These are phyloP conservation scores for Choiromyces venosus DNA, from an alignment of 495 filamentous ascomycete genomes.

Conservation along the genomic window DNA sequence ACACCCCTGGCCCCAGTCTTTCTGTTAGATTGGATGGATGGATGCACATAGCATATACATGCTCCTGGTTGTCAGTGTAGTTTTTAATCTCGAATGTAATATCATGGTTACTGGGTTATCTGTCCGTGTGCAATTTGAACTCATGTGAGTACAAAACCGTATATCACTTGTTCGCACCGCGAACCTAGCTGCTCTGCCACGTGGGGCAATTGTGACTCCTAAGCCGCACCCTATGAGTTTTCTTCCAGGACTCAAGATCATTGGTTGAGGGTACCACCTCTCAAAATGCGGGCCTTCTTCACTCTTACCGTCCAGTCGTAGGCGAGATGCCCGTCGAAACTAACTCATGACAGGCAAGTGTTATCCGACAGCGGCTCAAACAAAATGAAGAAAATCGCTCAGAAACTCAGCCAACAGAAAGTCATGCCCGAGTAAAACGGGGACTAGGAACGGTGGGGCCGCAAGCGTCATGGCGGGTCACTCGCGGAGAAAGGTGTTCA, in stretches of 20 bases:
- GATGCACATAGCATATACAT: background rate
- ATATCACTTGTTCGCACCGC: background rate
- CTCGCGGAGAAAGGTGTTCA: background rate
- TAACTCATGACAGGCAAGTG: background rate
- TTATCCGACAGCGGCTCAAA: background rate
- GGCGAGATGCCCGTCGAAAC: background rate
- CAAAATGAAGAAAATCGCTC: background rate
- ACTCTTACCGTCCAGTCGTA: background rate
- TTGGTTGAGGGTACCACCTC: background rate
- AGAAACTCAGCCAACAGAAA: background rate
- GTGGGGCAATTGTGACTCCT: background rate
- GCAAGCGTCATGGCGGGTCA: background rate
- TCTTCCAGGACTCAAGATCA: background rate
- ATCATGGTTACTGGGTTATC: background rate
- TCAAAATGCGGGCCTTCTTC: background rate
- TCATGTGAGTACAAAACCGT: background rate
- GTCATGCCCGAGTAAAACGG: background rate
- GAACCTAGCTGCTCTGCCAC: background rate
- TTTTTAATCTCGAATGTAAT: background rate
- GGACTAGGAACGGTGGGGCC: background rate
- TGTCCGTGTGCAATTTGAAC: background rate
- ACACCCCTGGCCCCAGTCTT: background rate
- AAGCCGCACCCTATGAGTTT: background rate
- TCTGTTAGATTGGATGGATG: background rate
- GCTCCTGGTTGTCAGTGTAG: background rate